These are phyloP conservation scores for Hibiscus syriacus DNA, from an alignment of 345 rosid species.

Conservation along the genomic window DNA sequence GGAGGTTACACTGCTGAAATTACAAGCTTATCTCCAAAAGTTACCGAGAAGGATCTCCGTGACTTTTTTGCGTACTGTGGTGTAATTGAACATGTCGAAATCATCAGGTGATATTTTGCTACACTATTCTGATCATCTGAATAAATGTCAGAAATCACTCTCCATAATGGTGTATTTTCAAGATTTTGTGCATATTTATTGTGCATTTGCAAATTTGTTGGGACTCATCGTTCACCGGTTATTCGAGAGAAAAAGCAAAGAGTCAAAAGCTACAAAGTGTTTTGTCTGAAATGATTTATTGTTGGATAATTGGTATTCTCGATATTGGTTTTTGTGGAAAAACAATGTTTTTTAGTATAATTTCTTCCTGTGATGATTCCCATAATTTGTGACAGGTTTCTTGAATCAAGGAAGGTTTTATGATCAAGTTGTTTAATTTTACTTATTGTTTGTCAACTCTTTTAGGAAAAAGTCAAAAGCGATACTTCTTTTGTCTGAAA, in stretches of 20 bases:
- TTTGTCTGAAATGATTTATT: background rate
- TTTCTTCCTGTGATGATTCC: background rate
- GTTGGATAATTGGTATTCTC: background rate
- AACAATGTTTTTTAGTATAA: background rate
- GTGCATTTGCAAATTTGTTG: background rate
- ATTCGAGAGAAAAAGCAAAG: background rate
- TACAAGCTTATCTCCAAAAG: slow-evolving; percentile 57
- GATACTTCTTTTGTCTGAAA: background rate
- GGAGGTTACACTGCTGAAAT: slow-evolving; percentile 73
- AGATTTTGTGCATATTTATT: background rate
- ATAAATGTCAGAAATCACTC: background rate
- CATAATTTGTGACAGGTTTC: background rate
- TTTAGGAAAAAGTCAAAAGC: background rate
- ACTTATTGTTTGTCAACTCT: background rate
- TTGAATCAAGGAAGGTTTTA: background rate
- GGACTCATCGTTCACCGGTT: background rate
- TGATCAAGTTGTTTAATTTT: background rate
- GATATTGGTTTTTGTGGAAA: background rate
- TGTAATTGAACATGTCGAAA: slow-evolving; percentile 51
- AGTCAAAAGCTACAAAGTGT: slow-evolving; percentile 5
- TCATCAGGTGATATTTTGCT: slow-evolving; percentile 42
- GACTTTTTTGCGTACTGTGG: slow-evolving; percentile 57
- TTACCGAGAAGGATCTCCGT: slow-evolving; percentile 56
- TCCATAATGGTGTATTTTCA: background rate
- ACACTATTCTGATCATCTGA: background rate